Evolutionary conservation across 768 basidiomycete genomes (phyloP).

Genomic region (Pisolithus sp.): DNA sequence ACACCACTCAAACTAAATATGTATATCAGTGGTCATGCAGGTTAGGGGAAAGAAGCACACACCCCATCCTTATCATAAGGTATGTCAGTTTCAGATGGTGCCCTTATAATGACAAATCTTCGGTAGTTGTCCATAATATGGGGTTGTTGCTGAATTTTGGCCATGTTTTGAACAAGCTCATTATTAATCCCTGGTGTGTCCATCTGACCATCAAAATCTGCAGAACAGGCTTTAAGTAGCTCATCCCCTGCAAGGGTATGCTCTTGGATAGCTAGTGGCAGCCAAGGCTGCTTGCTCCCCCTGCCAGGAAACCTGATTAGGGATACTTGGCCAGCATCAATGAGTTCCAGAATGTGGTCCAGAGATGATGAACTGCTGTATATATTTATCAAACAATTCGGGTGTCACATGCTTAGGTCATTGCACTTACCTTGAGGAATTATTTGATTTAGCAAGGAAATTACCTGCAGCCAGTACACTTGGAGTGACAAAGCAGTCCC

Average conservation of each 20-base stretch:
- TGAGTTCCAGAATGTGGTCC: slow-evolving; percentile 17
- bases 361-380: slow-evolving; percentile 10
- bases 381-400: background rate
- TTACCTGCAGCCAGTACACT: slow-evolving; percentile 47
- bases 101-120: slow-evolving; percentile 56
- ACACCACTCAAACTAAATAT: slow-evolving; percentile 50
- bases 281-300: slow-evolving; percentile 15
- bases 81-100: slow-evolving; percentile 25
- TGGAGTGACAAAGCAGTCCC: slow-evolving; percentile 64
- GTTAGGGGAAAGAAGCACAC: slow-evolving; percentile 20
- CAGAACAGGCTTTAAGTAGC: slow-evolving; percentile 36
- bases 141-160: slow-evolving; percentile 56
- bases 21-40: slow-evolving; percentile 2
- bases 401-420: background rate
- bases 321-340: slow-evolving; percentile 53
- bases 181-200: slow-evolving; percentile 35
- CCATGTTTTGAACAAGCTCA: slow-evolving; percentile 45
- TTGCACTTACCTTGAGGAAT: slow-evolving; percentile 6
- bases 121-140: slow-evolving; percentile 53
- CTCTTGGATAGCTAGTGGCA: slow-evolving; percentile 17
- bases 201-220: slow-evolving; percentile 11
- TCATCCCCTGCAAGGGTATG: slow-evolving; percentile 26
- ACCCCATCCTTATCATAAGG: slow-evolving; percentile 40
- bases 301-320: slow-evolving; percentile 44
- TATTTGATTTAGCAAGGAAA: slow-evolving; percentile 5